Evolutionary conservation across 768 basidiomycete species (phyloP).

Genomic region (Mycena kentingensis): DNA sequence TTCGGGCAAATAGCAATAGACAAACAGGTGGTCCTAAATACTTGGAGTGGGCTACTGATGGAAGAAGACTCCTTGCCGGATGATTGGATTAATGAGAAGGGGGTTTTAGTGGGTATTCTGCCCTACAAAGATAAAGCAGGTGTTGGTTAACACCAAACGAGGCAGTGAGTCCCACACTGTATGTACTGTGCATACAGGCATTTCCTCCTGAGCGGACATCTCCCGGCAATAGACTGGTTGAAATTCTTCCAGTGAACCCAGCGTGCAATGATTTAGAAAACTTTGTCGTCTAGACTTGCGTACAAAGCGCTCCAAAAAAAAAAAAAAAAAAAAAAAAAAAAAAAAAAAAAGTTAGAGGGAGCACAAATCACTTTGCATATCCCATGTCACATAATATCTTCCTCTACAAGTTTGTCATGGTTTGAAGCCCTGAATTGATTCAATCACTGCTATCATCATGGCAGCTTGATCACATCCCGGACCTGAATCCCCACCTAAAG

Average conservation of each 20-base stretch:
- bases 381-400: too few species aligned
- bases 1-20: not conserved
- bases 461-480: too few species aligned
- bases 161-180: slow-evolving; percentile 3
- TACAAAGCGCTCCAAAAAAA: too few species aligned
- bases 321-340: too few species aligned
- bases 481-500: too few species aligned
- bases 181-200: slow-evolving; percentile 1
- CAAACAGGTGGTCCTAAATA: not conserved
- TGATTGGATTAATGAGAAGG: slow-evolving; percentile 1
- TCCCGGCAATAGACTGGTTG: slow-evolving; percentile 2
- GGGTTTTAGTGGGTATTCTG: slow-evolving; percentile 8
- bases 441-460: too few species aligned
- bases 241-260: not conserved
- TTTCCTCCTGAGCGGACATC: slow-evolving; percentile 1
- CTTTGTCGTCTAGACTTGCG: too few species aligned
- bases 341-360: too few species aligned
- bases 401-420: too few species aligned
- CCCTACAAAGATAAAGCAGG: not conserved
- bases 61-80: slow-evolving; percentile 4
- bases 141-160: not conserved
- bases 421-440: too few species aligned
- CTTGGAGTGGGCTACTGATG: slow-evolving; percentile 6
- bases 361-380: too few species aligned
- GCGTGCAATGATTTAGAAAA: too few species aligned